Conservation (phyloP, 176 grass and related monocot species). For the Oryza longistaminata region DNA sequence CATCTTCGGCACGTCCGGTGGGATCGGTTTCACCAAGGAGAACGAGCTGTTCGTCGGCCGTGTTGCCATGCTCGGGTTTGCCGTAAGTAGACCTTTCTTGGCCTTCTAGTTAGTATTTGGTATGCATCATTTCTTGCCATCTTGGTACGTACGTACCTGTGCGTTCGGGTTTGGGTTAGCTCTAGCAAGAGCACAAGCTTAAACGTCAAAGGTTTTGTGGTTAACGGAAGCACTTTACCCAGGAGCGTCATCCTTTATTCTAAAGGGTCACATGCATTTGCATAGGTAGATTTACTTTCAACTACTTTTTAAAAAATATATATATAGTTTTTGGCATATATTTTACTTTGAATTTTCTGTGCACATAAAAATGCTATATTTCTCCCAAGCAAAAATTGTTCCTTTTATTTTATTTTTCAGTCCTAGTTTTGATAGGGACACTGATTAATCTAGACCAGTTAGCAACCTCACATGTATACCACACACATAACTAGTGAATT, state of each 20-base stretch:
- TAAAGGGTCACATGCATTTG: background rate
- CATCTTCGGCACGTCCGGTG: conserved; percentile 93
- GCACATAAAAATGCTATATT: background rate
- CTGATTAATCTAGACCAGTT: background rate
- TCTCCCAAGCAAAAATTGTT: background rate
- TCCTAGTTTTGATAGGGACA: background rate
- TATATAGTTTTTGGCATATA: background rate
- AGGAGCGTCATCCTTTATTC: no score
- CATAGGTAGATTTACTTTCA: background rate
- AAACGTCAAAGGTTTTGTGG: no score
- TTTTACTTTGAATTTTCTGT: background rate
- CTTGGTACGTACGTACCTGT: no score
- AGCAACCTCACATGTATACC: background rate
- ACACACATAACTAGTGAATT: no score
- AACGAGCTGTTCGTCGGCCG: conserved; percentile 99
- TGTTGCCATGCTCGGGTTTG: conserved; percentile 97
- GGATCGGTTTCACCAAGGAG: conserved; percentile 99
- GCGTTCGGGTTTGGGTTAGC: no score
- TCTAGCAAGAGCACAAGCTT: no score
- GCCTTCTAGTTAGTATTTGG: no score
- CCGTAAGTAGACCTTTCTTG: conserved; percentile 53
- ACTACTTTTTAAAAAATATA: background rate
- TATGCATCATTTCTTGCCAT: no score
- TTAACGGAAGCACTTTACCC: no score
- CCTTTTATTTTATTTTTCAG: background rate